phyloP scores from a whole-genome alignment of 2,329 filamentous ascomycete species.

The Ophiocordyceps unilateralis region DNA sequence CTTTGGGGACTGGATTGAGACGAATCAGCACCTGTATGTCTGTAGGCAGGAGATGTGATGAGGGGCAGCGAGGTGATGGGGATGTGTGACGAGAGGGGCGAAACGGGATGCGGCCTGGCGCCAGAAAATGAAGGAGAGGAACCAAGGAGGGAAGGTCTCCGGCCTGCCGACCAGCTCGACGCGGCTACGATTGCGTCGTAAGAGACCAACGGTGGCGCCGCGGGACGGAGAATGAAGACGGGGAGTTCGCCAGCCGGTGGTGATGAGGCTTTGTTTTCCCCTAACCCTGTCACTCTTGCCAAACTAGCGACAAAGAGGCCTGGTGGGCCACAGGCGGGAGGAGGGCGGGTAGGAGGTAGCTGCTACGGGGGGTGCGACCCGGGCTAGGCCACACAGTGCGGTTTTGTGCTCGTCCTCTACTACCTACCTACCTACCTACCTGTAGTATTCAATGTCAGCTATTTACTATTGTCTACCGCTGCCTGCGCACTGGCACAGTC shows the following conservation, averaged over 20 bases:
- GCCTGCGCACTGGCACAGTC: background rate
- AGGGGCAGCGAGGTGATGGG: background rate
- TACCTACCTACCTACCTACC: no score
- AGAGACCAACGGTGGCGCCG: slow-evolving; percentile 16
- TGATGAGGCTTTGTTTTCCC: slow-evolving; percentile 26
- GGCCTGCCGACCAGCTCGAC: slow-evolving; percentile 18
- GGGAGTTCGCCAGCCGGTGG: slow-evolving; percentile 12
- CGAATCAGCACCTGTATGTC: background rate
- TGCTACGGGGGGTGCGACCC: slow-evolving; percentile 1
- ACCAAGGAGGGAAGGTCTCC: slow-evolving; percentile 9
- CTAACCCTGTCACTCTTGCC: slow-evolving; percentile 16
- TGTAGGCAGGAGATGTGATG: background rate
- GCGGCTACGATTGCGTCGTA: slow-evolving; percentile 21
- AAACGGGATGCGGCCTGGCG: slow-evolving; percentile 13
- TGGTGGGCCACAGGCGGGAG: slow-evolving; percentile 7
- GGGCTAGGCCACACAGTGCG: slow-evolving; percentile 2
- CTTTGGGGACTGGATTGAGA: background rate
- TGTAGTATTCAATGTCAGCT: no score
- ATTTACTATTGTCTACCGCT: no score
- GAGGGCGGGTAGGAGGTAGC: slow-evolving; percentile 2
- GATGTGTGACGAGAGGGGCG: background rate
- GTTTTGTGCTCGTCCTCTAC: background rate
- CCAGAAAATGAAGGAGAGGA: slow-evolving; percentile 10
- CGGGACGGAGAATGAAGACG: slow-evolving; percentile 8
- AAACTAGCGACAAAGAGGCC: slow-evolving; percentile 12